Evolutionary conservation across 2,329 filamentous ascomycete species (phyloP).

Genomic region (Apiospora malaysiana): DNA sequence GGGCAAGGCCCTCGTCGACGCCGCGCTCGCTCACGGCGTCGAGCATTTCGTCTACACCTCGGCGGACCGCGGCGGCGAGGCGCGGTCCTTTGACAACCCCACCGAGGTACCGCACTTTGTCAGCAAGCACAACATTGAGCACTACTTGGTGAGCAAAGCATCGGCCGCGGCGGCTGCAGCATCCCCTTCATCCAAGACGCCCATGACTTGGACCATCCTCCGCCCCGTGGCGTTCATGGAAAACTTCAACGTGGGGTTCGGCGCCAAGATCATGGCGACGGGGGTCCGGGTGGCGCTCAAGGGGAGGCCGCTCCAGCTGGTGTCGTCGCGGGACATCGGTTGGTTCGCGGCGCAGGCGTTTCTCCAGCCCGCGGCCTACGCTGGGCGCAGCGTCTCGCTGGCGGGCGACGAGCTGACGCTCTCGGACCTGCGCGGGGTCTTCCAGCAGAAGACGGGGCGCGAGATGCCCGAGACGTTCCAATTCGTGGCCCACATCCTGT

Average conservation of each 20-base stretch:
- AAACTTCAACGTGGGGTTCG: constrained; percentile 41
- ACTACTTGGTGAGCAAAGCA: constrained; percentile 54
- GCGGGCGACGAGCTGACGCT: constrained; percentile 11
- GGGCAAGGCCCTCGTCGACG: constrained; percentile 62
- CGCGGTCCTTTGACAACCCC: constrained; percentile 52
- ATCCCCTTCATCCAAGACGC: background rate
- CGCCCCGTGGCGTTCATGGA: constrained; percentile 50
- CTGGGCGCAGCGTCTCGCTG: constrained; percentile 22
- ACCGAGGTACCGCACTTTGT: constrained; percentile 66
- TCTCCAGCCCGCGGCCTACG: constrained; percentile 35
- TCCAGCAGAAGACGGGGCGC: background rate
- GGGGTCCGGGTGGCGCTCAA: constrained; percentile 39
- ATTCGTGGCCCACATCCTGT: background rate
- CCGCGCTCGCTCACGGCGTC: constrained; percentile 58
- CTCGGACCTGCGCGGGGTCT: background rate
- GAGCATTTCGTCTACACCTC: constrained; percentile 66
- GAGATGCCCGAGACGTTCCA: constrained; percentile 15
- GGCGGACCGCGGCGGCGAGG: constrained; percentile 63
- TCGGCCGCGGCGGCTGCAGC: constrained; percentile 35
- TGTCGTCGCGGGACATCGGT: constrained; percentile 46
- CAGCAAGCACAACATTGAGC: constrained; percentile 64
- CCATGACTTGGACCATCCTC: constrained; percentile 45
- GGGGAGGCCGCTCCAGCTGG: constrained; percentile 42
- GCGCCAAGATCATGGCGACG: constrained; percentile 40
- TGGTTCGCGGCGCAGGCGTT: constrained; percentile 42